Percentiles rank a stretch among this genome's conserved stretches.
Evolutionary conservation across 1,284 basidiomycete species (phyloP).

Genomic region (Heterobasidion irregulare): DNA sequence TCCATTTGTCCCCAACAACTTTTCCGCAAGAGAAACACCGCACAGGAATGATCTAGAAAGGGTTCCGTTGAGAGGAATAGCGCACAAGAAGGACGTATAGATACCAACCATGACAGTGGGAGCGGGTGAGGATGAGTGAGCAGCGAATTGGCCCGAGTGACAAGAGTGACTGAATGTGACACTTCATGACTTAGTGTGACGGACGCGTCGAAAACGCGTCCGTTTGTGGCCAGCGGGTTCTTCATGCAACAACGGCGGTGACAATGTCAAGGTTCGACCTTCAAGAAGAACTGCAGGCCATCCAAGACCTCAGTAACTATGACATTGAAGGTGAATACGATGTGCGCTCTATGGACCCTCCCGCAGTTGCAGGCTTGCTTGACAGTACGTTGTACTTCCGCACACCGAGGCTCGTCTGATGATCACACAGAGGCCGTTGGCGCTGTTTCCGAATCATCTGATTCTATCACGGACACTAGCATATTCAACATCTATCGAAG

Average conservation of each 20-base stretch:
- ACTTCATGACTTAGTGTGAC: not conserved
- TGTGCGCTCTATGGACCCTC: conserved; percentile 37
- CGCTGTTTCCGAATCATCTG: conserved; percentile 63
- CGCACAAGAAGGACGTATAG: not conserved
- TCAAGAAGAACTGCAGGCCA: conserved; percentile 63
- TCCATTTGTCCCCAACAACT: conserved; percentile 92
- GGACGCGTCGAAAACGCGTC: conserved; percentile 1
- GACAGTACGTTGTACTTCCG: conserved; percentile 33
- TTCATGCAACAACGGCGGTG: conserved; percentile 13
- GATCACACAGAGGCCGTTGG: conserved; percentile 58
- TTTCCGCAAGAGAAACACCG: conserved; percentile 91
- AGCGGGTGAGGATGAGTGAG: not conserved
- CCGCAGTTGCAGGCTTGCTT: conserved; percentile 32
- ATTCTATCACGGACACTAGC: conserved; percentile 53
- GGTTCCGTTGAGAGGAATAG: not conserved
- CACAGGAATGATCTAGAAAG: conserved; percentile 70
- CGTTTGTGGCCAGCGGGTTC: not conserved
- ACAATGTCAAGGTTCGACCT: conserved; percentile 48
- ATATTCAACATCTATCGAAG: conserved; percentile 77
- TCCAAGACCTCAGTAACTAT: conserved; percentile 53
- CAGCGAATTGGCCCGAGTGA: not conserved
- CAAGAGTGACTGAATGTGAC: too few species aligned
- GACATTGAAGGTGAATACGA: conserved; percentile 60
- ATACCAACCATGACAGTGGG: not conserved
- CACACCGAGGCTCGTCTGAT: not conserved